Conservation (phyloP, 495 filamentous ascomycete genomes). For the Filosporella fistucella region DNA sequence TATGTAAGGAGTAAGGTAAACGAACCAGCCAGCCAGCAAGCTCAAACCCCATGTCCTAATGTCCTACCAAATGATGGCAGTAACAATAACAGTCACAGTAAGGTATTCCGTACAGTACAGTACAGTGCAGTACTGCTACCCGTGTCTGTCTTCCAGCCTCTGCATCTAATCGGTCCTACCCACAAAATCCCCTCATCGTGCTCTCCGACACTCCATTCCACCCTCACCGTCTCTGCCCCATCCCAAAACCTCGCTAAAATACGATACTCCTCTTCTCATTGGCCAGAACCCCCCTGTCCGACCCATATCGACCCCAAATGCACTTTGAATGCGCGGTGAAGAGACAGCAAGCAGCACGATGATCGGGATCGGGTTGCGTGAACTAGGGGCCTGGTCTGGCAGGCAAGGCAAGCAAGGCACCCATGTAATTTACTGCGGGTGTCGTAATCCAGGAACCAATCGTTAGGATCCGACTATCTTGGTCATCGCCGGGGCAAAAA, state of each 20-base stretch:
- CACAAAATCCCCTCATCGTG: neutral
- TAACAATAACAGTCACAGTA: too few species aligned
- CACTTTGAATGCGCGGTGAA: constrained; percentile 10
- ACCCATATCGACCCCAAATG: neutral
- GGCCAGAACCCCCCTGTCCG: neutral
- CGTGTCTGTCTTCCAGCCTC: too few species aligned
- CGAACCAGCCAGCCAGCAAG: too few species aligned
- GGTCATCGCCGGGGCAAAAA: constrained; percentile 22
- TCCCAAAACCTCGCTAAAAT: constrained; percentile 6
- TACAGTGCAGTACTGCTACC: too few species aligned
- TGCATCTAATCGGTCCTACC: constrained; percentile 3
- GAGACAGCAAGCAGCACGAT: neutral
- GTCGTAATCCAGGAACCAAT: constrained; percentile 3
- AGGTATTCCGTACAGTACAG: too few species aligned
- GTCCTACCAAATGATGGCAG: too few species aligned
- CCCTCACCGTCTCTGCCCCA: constrained; percentile 12
- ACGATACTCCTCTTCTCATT: constrained; percentile 9
- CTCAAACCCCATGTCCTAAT: too few species aligned
- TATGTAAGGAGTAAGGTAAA: too few species aligned
- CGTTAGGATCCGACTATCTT: constrained; percentile 6
- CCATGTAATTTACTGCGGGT: too few species aligned
- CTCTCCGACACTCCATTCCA: neutral
- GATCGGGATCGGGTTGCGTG: neutral
- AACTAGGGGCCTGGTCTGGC: constrained; percentile 1
- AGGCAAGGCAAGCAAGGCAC: neutral